A percentile compares a stretch with the other conserved stretches of the same genome.
phyloP scores from a whole-genome alignment of 2,329 filamentous ascomycete genomes.

The Microcyclosporella mali region DNA sequence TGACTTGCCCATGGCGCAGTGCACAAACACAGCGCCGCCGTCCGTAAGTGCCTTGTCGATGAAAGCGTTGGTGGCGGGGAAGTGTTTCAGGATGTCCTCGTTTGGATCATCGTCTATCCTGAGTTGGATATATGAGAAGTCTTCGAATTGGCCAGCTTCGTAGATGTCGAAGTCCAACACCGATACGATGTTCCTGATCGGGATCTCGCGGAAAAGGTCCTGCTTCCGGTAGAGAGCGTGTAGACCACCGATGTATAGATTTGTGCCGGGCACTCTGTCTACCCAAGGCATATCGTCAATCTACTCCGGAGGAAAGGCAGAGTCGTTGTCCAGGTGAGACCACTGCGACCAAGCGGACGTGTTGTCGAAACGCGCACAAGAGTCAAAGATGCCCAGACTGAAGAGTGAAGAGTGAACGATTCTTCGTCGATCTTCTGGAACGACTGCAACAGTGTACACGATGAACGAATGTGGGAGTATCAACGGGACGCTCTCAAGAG shows the following conservation, averaged over 20 bases:
- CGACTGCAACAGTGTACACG: too few species aligned
- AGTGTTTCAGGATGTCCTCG: constrained; percentile 73
- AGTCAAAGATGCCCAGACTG: too few species aligned
- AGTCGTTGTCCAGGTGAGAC: too few species aligned
- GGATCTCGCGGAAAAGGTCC: constrained; percentile 60
- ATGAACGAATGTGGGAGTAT: too few species aligned
- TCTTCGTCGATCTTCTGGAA: too few species aligned
- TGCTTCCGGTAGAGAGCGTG: constrained; percentile 39
- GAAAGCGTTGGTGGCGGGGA: constrained; percentile 64
- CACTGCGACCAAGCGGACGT: too few species aligned
- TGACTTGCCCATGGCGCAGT: constrained; percentile 91
- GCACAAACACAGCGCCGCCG: constrained; percentile 57
- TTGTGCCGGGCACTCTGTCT: constrained; percentile 33
- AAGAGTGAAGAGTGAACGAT: too few species aligned
- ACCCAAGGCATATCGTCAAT: constrained; percentile 35
- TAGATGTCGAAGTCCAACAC: constrained; percentile 59
- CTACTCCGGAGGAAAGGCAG: too few species aligned
- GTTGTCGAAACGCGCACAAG: too few species aligned
- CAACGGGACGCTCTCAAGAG: too few species aligned
- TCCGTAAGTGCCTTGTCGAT: constrained; percentile 66
- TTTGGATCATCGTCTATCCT: constrained; percentile 86
- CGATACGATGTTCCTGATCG: constrained; percentile 83
- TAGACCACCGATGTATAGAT: constrained; percentile 37
- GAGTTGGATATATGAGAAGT: constrained; percentile 61
- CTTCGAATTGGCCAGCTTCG: constrained; percentile 52